phyloP scores from a whole-genome alignment of 192 early-diverging fungal species.

The Linnemannia schmuckeri region DNA sequence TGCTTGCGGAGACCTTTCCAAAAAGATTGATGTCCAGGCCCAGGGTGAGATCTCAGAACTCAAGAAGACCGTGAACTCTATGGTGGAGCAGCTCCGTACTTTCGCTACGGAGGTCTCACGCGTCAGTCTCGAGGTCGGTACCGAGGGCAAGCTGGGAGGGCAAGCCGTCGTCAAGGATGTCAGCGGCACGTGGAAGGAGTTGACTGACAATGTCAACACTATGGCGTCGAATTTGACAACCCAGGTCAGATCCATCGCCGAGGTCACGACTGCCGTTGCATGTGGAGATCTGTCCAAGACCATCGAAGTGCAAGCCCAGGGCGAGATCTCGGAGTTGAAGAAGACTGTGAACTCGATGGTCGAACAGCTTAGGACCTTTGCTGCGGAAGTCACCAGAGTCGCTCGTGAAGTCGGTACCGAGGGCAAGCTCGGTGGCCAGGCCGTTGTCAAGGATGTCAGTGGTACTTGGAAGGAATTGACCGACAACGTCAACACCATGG shows the following conservation, averaged over 20 bases:
- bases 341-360: conserved; percentile 75
- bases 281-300: conserved; percentile 67
- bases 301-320: conserved; percentile 66
- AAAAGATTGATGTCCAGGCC: background rate
- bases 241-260: conserved; percentile 72
- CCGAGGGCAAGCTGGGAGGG: conserved; percentile 13
- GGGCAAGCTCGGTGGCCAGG: conserved; percentile 74
- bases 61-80: background rate
- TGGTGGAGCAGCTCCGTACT: background rate
- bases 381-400: conserved; percentile 67
- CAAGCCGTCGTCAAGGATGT: conserved; percentile 7
- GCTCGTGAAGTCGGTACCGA: conserved; percentile 75
- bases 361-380: conserved; percentile 63
- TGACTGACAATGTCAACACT: conserved; percentile 5
- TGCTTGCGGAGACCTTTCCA: background rate
- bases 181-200: conserved; percentile 2
- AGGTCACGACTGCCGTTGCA: conserved; percentile 72
- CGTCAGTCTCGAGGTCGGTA: conserved; percentile 2
- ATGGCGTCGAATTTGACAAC: conserved; percentile 3
- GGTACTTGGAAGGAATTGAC: conserved; percentile 77
- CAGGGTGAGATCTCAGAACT: conserved; percentile 6
- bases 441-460: conserved; percentile 66
- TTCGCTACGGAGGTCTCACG: conserved; percentile 8
- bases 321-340: conserved; percentile 77
- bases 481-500: conserved; percentile 79